phyloP scores from a whole-genome alignment of 306 rosid genomes.

The Albizia julibrissin region DNA sequence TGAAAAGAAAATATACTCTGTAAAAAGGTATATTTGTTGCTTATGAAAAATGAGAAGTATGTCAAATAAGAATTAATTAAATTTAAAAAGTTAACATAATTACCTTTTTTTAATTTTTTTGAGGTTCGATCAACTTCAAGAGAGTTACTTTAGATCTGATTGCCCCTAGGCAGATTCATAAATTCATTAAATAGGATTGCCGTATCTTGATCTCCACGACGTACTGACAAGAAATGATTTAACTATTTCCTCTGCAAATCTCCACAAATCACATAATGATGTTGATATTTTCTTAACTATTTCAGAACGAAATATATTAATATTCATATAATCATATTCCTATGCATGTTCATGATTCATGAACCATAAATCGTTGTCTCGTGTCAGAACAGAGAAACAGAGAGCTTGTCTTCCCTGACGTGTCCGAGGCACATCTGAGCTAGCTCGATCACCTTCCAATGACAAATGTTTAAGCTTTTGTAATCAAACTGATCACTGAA shows the following conservation, averaged over 20 bases:
- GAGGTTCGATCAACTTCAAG: slow-evolving; percentile 27
- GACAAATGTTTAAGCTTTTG: neutral
- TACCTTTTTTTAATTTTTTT: neutral
- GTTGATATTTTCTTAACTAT: neutral
- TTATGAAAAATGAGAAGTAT: neutral
- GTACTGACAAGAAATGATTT: slow-evolving; percentile 32
- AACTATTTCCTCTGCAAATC: slow-evolving; percentile 30
- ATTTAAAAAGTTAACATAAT: neutral
- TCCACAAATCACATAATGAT: neutral
- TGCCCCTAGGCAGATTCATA: slow-evolving; percentile 6
- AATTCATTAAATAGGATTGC: slow-evolving; percentile 29
- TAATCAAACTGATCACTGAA: neutral
- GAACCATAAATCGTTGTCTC: neutral
- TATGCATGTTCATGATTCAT: neutral
- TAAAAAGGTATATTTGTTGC: neutral
- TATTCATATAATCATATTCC: neutral
- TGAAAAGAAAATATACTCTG: neutral
- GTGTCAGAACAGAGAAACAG: slow-evolving; percentile 20
- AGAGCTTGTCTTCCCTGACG: slow-evolving; percentile 18
- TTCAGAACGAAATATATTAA: neutral
- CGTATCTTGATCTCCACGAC: slow-evolving; percentile 26
- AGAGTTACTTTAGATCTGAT: slow-evolving; percentile 34
- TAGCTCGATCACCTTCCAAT: neutral
- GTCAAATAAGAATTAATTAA: neutral
- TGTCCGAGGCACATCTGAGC: neutral